Evolutionary conservation across 768 basidiomycete genomes (phyloP).

Genomic region (Tulasnella sp.): DNA sequence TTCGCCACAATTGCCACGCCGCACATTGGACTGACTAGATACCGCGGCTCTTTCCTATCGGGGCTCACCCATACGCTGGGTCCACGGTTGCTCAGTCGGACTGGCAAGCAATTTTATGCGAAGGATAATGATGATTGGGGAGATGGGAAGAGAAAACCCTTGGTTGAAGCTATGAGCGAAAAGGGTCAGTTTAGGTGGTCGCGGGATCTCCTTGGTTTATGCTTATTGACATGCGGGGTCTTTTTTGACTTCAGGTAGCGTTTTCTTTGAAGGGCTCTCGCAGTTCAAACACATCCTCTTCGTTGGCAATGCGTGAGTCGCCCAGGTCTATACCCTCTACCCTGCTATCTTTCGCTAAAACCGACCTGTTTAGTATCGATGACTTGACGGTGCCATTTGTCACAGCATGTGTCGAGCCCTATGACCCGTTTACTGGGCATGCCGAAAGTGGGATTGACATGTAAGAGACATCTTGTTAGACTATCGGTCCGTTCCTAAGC

Average conservation of each 20-base stretch:
- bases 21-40: slow-evolving; percentile 72
- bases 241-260: slow-evolving; percentile 55
- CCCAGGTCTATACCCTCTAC: background rate
- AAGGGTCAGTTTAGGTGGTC: slow-evolving; percentile 52
- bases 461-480: slow-evolving; percentile 46
- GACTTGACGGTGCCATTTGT: slow-evolving; percentile 83
- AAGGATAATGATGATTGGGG: slow-evolving; percentile 60
- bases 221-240: background rate
- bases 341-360: background rate
- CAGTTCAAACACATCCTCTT: slow-evolving; percentile 70
- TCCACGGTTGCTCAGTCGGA: slow-evolving; percentile 70
- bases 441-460: slow-evolving; percentile 62
- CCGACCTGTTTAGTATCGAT: slow-evolving; percentile 37
- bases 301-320: slow-evolving; percentile 76
- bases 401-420: slow-evolving; percentile 70
- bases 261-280: slow-evolving; percentile 74
- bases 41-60: slow-evolving; percentile 60
- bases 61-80: slow-evolving; percentile 59
- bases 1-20: slow-evolving; percentile 86
- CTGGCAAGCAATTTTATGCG: slow-evolving; percentile 78
- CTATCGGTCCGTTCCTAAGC: slow-evolving; percentile 6
- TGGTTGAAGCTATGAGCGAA: slow-evolving; percentile 80
- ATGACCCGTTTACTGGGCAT: slow-evolving; percentile 67
- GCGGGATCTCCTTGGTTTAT: background rate
- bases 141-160: slow-evolving; percentile 50